A percentile compares a stretch with the other conserved stretches of the same genome.
Conservation (phyloP, 495 filamentous ascomycete genomes). For the Talaromyces borbonicus region DNA sequence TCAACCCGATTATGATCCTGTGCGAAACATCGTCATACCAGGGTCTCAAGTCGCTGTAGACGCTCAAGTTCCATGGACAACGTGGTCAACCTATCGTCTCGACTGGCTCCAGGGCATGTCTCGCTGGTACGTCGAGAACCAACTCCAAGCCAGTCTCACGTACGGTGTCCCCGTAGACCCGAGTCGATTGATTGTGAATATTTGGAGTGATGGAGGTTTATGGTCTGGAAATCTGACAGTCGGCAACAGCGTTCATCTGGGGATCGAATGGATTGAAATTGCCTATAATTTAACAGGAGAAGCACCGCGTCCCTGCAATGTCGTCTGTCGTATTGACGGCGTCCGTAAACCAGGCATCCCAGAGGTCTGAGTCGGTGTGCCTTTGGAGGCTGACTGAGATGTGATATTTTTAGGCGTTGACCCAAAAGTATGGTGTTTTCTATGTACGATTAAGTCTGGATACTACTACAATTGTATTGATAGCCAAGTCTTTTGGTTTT, state of each 20-base stretch:
- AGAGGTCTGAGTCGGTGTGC: not conserved
- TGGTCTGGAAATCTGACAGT: conserved; percentile 67
- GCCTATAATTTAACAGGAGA: conserved; percentile 46
- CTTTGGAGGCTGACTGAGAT: too few relatives aligned
- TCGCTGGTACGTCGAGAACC: conserved; percentile 59
- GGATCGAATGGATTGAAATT: conserved; percentile 67
- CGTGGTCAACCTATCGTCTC: conserved; percentile 62
- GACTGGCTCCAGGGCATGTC: conserved; percentile 56
- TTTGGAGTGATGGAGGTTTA: conserved; percentile 65
- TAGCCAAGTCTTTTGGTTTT: not conserved
- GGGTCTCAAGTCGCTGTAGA: conserved; percentile 22
- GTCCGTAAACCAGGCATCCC: not conserved
- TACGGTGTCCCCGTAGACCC: conserved; percentile 53
- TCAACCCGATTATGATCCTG: conserved; percentile 48
- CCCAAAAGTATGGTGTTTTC: not conserved
- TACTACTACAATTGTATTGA: not conserved
- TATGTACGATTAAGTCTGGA: not conserved
- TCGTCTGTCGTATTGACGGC: conserved; percentile 5
- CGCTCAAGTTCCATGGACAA: conserved; percentile 42
- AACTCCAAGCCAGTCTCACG: conserved; percentile 44
- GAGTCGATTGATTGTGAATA: conserved; percentile 55
- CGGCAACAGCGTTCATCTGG: conserved; percentile 49
- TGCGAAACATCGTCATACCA: conserved; percentile 24
- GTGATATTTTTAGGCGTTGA: not conserved
- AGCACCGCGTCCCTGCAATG: conserved; percentile 1